Evolutionary conservation across 345 rosid genomes (phyloP).

Genomic region (Melaleuca quinquenervia): DNA sequence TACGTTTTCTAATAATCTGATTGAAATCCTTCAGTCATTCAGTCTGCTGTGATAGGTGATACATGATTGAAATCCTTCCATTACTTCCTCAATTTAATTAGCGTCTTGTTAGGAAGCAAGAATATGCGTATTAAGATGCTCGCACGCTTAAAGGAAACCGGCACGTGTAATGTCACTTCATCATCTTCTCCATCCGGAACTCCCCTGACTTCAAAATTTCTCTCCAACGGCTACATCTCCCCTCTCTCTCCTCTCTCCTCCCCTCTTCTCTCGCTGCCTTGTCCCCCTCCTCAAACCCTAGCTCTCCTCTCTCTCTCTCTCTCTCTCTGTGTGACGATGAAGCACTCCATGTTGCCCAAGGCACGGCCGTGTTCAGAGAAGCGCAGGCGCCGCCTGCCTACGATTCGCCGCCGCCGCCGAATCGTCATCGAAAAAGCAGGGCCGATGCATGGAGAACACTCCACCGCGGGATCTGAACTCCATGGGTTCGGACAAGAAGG

Average conservation of each 20-base stretch:
- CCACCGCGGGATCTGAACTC: constrained; percentile 77
- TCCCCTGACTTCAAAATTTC: not conserved
- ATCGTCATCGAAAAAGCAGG: constrained; percentile 20
- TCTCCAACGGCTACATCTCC: too few species aligned
- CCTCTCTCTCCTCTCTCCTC: too few species aligned
- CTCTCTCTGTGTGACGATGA: too few species aligned
- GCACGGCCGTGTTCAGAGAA: constrained; percentile 33
- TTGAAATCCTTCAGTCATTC: too few species aligned
- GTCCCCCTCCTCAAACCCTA: not conserved
- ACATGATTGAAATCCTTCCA: too few species aligned
- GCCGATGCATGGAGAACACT: constrained; percentile 65
- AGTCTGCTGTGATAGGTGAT: too few species aligned
- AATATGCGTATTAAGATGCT: too few species aligned
- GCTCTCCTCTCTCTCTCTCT: too few species aligned
- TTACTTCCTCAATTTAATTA: too few species aligned
- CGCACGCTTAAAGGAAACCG: not conserved
- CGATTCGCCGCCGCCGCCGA: constrained; percentile 38
- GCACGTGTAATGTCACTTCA: not conserved
- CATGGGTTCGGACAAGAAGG: not conserved
- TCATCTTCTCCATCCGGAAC: not conserved
- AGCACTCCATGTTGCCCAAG: constrained; percentile 72
- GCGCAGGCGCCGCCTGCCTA: constrained; percentile 11
- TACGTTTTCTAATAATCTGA: fast-evolving
- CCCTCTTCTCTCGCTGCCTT: constrained; percentile 2
- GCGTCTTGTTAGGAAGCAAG: too few species aligned